Percentiles rank a stretch among this genome's conserved stretches.
These are phyloP conservation scores for Neoboletus magnificus DNA, from an alignment of 768 basidiomycete species.

Conservation along the genomic window DNA sequence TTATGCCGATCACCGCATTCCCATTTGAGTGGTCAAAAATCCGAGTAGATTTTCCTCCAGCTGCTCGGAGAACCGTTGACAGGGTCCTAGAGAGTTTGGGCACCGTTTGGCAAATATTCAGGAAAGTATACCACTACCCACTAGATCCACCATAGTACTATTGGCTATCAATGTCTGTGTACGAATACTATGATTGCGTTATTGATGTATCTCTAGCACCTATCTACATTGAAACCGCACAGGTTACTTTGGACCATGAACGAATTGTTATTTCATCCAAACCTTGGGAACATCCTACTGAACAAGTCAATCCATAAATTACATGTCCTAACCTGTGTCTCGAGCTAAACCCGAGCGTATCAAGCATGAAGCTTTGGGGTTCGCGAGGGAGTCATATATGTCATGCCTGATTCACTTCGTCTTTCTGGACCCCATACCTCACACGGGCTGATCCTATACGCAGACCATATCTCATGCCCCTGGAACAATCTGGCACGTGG, in stretches of 20 bases:
- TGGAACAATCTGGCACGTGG: not conserved
- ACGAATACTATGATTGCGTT: constrained; percentile 5
- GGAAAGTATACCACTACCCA: constrained; percentile 34
- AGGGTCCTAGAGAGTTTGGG: constrained; percentile 25
- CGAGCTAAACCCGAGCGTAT: no score
- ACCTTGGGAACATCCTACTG: not conserved
- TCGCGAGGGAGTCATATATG: no score
- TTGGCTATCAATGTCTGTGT: not conserved
- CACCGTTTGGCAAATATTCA: constrained; percentile 29
- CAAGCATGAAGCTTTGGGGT: no score
- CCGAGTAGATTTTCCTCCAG: constrained; percentile 24
- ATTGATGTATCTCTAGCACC: constrained; percentile 14
- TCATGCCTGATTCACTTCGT: not conserved
- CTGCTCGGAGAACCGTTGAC: constrained; percentile 23
- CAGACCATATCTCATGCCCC: not conserved
- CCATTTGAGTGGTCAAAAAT: constrained; percentile 32
- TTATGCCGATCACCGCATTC: constrained; percentile 14
- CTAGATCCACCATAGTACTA: constrained; percentile 30
- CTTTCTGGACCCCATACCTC: not conserved
- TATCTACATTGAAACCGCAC: not conserved
- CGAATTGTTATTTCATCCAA: not conserved
- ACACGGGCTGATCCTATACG: not conserved
- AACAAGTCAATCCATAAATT: no score
- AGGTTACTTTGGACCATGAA: not conserved
- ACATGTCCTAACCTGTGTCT: no score